Percentiles rank a stretch among this genome's conserved stretches.
phyloP scores from a whole-genome alignment of 176 grass and related monocot genomes.

The Paspalum vaginatum region DNA sequence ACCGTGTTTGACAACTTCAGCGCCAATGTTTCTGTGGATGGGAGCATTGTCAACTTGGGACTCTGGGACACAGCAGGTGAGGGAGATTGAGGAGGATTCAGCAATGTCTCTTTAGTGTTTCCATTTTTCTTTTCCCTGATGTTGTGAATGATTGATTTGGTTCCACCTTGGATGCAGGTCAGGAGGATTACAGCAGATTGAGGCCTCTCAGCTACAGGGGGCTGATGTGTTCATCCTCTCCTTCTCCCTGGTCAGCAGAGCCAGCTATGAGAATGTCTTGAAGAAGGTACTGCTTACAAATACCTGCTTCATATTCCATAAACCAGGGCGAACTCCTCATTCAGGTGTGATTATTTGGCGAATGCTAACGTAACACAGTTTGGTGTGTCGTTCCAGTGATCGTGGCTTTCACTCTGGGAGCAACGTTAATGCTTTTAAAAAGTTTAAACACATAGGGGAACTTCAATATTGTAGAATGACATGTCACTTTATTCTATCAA shows the following conservation, averaged over 20 bases:
- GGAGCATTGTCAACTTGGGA: conserved; percentile 47
- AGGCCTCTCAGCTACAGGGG: conserved; percentile 40
- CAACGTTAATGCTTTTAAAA: neutral
- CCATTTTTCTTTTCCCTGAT: neutral
- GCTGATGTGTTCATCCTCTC: conserved; percentile 43
- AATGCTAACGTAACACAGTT: neutral
- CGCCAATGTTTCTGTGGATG: conserved; percentile 51
- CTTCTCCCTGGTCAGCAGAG: conserved; percentile 37
- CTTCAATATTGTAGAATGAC: too few relatives aligned
- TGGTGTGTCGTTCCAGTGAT: neutral
- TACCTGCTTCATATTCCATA: too few relatives aligned
- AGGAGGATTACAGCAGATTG: conserved; percentile 39
- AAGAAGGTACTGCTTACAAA: conserved; percentile 27
- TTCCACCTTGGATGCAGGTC: neutral
- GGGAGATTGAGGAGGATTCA: neutral
- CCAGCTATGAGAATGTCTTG: conserved; percentile 44
- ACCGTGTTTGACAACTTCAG: conserved; percentile 60
- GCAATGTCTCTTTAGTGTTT: neutral
- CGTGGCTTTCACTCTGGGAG: neutral
- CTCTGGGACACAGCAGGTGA: conserved; percentile 59
- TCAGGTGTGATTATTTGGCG: neutral
- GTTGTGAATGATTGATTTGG: neutral
- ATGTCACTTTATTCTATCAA: too few relatives aligned
- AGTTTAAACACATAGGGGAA: too few relatives aligned
- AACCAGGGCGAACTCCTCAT: neutral